A percentile compares a stretch with the other conserved stretches of the same genome.
Evolutionary conservation across 1,284 basidiomycete species (phyloP).

Genomic region (Schizophyllum amplum): DNA sequence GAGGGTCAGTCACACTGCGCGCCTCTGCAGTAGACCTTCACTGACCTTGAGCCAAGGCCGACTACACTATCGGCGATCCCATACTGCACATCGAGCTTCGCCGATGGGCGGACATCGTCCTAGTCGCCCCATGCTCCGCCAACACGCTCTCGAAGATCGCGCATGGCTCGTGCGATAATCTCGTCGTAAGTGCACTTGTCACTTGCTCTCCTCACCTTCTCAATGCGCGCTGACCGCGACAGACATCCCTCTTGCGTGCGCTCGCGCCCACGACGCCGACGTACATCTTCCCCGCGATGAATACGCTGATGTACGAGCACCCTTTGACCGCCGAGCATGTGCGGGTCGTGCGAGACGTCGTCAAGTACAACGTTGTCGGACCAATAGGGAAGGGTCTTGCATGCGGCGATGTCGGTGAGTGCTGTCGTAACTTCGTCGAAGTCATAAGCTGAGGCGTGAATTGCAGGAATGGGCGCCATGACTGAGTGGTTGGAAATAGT

Average conservation of each 20-base stretch:
- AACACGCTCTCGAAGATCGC: conserved; percentile 94
- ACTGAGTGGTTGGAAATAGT: conserved; percentile 85
- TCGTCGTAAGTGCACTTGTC: conserved; percentile 49
- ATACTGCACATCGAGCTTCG: conserved; percentile 96
- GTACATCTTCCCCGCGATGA: conserved; percentile 96
- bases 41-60: conserved; percentile 26
- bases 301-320: conserved; percentile 95
- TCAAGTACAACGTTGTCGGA: conserved; percentile 77
- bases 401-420: conserved; percentile 85
- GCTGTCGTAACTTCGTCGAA: neutral
- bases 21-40: neutral
- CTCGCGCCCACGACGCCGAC: conserved; percentile 76
- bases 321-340: conserved; percentile 86
- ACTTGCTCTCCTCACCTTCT: conserved; percentile 1
- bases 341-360: conserved; percentile 57
- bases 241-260: conserved; percentile 90
- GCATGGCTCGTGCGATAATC: conserved; percentile 84
- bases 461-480: conserved; percentile 82
- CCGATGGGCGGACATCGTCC: conserved; percentile 92
- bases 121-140: conserved; percentile 92
- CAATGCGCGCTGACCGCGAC: neutral
- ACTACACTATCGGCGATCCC: conserved; percentile 76
- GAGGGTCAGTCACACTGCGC: conserved; percentile 42
- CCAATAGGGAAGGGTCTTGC: conserved; percentile 85
- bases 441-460: neutral